Evolutionary conservation across 176 grass and related monocot species (phyloP).

Genomic region (Ensete ventricosum): DNA sequence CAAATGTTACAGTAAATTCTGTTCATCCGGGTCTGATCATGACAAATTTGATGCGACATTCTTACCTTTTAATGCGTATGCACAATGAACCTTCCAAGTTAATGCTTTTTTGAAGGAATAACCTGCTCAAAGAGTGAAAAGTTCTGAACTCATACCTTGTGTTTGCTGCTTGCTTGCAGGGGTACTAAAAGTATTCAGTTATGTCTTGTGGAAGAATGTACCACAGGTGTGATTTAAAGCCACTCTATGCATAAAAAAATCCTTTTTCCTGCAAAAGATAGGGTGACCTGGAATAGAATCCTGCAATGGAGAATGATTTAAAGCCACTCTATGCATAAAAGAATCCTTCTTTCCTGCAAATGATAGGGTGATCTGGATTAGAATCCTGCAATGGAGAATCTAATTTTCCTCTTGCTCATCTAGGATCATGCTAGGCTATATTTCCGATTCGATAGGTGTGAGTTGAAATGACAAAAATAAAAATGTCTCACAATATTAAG

Average conservation of each 20-base stretch:
- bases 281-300: too few species aligned
- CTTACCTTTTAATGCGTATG: slow-evolving; percentile 76
- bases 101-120: background rate
- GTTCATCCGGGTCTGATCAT: slow-evolving; percentile 96
- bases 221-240: slow-evolving; percentile 40
- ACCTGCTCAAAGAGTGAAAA: background rate
- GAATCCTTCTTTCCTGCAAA: background rate
- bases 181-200: slow-evolving; percentile 48
- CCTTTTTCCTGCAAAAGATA: background rate
- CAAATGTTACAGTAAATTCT: slow-evolving; percentile 71
- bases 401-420: background rate
- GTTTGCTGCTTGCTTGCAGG: slow-evolving; percentile 35
- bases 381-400: background rate
- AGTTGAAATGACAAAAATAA: too few species aligned
- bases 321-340: background rate
- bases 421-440: background rate
- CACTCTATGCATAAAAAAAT: background rate
- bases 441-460: too few species aligned
- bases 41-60: slow-evolving; percentile 95
- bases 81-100: slow-evolving; percentile 4
- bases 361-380: too few species aligned
- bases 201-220: slow-evolving; percentile 79
- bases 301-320: background rate
- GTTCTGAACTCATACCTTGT: background rate
- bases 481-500: too few species aligned